Evolutionary conservation across 208 protist genomes (phyloP).

Genomic region (Novymonas esmeraldas): DNA sequence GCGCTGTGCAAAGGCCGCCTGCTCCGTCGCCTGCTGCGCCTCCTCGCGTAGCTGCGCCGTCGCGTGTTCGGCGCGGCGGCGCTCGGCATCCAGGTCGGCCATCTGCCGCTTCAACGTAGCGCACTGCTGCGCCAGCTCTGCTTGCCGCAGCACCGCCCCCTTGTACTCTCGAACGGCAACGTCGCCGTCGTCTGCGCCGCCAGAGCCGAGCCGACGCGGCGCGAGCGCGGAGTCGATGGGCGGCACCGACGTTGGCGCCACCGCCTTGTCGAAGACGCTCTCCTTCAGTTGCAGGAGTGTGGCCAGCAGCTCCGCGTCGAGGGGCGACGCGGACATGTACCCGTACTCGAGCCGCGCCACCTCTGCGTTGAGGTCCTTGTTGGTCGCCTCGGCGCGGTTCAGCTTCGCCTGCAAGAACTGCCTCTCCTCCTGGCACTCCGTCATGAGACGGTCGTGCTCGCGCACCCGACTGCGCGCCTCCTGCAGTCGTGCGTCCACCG

Average conservation of each 20-base stretch:
- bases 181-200: conserved; percentile 39
- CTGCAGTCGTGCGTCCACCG: conserved; percentile 45
- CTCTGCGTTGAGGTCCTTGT: conserved; percentile 69
- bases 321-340: conserved; percentile 27
- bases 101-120: conserved; percentile 52
- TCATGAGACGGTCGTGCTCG: conserved; percentile 51
- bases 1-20: conserved; percentile 44
- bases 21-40: conserved; percentile 40
- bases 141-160: conserved; percentile 53
- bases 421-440: conserved; percentile 71
- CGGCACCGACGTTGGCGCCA: conserved; percentile 62
- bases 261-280: conserved; percentile 72
- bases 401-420: conserved; percentile 60
- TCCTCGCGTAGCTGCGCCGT: conserved; percentile 56
- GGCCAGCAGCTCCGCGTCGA: conserved; percentile 55
- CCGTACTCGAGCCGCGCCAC: conserved; percentile 70
- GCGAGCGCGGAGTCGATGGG: conserved; percentile 34
- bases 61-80: conserved; percentile 26
- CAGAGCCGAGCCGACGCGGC: conserved; percentile 1
- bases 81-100: conserved; percentile 33
- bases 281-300: conserved; percentile 75
- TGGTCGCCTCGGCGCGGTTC: conserved; percentile 55
- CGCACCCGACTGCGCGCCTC: conserved; percentile 53
- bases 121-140: conserved; percentile 62
- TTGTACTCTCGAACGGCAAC: conserved; percentile 80